Conservation (phyloP, 176 grass and related monocot genomes). For the Lolium rigidum region DNA sequence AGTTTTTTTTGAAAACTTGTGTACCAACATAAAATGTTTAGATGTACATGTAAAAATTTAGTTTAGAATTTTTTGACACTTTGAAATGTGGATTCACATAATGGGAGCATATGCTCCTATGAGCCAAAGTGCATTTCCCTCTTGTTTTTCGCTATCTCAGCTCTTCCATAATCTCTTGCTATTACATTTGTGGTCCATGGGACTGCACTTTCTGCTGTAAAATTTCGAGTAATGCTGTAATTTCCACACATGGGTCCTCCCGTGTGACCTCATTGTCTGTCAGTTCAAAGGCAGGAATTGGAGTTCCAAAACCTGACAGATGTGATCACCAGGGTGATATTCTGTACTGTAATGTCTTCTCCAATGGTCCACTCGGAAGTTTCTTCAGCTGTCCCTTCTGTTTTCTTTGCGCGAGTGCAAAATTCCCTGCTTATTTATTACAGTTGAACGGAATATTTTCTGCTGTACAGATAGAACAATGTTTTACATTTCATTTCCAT, state of each 20-base stretch:
- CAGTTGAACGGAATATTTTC: neutral
- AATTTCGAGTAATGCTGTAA: conserved; percentile 9
- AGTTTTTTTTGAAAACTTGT: no score
- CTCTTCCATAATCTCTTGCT: neutral
- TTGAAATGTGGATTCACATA: no score
- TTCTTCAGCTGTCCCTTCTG: neutral
- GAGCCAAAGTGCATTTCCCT: no score
- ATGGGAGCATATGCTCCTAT: no score
- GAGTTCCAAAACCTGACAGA: conserved; percentile 32
- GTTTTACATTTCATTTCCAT: conserved; percentile 25
- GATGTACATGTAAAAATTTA: no score
- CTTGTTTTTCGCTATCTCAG: neutral
- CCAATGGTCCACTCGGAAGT: neutral
- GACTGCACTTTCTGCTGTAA: neutral
- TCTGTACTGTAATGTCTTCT: conserved; percentile 16
- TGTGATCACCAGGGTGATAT: neutral
- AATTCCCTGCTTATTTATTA: conserved; percentile 19
- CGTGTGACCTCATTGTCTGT: neutral
- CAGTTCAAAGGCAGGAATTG: neutral
- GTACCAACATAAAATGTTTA: no score
- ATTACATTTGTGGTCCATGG: neutral
- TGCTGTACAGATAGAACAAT: conserved; percentile 38
- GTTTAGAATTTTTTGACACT: no score
- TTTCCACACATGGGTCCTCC: neutral
- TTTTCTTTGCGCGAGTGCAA: neutral